Evolutionary conservation across 441 rosid species (phyloP).

Genomic region (Mallotus japonicus): DNA sequence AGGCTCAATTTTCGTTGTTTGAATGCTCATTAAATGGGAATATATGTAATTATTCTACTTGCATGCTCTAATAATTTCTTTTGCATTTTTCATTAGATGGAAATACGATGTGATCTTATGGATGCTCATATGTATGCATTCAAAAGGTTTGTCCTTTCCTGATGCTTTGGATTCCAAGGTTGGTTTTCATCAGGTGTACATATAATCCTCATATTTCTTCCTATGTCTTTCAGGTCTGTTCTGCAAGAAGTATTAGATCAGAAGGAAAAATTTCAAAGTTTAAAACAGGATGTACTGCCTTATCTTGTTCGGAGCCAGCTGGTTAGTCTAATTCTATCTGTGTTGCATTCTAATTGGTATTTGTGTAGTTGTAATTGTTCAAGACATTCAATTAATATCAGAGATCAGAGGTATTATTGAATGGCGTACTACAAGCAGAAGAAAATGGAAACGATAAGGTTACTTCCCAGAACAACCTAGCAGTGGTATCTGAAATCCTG

Average conservation of each 20-base stretch:
- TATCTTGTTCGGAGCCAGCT: constrained; percentile 89
- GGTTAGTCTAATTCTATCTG: constrained; percentile 54
- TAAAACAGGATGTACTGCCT: constrained; percentile 83
- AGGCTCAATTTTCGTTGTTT: not conserved
- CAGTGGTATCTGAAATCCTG: constrained; percentile 55
- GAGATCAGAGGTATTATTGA: constrained; percentile 61
- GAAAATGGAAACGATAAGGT: constrained; percentile 67
- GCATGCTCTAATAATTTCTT: constrained; percentile 17
- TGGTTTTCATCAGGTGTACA: constrained; percentile 11
- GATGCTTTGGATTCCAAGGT: not conserved
- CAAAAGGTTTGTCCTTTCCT: constrained; percentile 60
- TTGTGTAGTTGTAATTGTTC: not conserved
- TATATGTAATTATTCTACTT: not conserved
- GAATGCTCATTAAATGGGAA: not conserved
- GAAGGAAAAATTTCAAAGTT: constrained; percentile 69
- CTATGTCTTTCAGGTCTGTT: constrained; percentile 51
- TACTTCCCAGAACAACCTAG: constrained; percentile 51
- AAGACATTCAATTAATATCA: constrained; percentile 23
- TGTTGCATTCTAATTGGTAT: constrained; percentile 1
- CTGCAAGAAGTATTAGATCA: constrained; percentile 67
- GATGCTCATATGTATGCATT: constrained; percentile 96
- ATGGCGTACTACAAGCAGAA: constrained; percentile 48
- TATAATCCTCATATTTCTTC: constrained; percentile 9
- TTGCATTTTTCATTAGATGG: constrained; percentile 56
- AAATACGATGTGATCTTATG: constrained; percentile 83